Evolutionary conservation across 31 red algal genomes (phyloP).

Genomic region (Odonthalia washingtoniensis): DNA sequence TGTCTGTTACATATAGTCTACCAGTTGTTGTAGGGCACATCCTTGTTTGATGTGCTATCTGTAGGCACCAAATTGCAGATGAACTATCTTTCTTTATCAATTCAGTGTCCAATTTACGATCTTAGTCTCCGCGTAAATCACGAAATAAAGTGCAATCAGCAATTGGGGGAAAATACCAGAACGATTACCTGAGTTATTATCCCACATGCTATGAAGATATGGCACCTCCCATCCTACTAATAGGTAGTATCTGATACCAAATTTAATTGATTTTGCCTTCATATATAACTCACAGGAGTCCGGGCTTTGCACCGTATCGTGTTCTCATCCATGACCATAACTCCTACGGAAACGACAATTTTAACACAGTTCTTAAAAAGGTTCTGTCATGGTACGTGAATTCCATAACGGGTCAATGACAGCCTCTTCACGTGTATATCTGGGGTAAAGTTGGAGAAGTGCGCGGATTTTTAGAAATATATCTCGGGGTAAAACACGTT

Average conservation of each 20-base stretch:
- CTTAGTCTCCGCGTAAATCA: too few species aligned
- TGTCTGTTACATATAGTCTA: constrained; percentile 22
- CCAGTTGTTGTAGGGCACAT: constrained; percentile 24
- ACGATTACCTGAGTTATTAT: too few species aligned
- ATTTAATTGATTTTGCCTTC: constrained; percentile 6
- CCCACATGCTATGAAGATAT: too few species aligned
- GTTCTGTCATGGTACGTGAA: constrained; percentile 3
- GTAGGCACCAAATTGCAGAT: too few species aligned
- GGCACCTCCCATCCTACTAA: too few species aligned
- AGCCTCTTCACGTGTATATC: constrained; percentile 1
- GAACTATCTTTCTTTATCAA: too few species aligned
- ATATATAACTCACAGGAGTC: constrained; percentile 21
- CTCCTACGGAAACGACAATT: not conserved
- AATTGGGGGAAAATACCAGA: too few species aligned
- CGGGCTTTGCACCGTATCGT: constrained; percentile 13
- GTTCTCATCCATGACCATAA: not conserved
- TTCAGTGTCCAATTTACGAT: too few species aligned
- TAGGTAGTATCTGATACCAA: too few species aligned
- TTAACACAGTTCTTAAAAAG: constrained; percentile 9
- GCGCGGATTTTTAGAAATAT: constrained; percentile 29
- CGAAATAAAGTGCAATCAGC: too few species aligned
- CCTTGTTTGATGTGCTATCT: constrained; percentile 24
- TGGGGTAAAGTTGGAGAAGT: not conserved
- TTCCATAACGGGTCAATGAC: constrained; percentile 16
- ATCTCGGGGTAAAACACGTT: constrained; percentile 16